These are phyloP conservation scores for Neurospora hispaniola DNA, from an alignment of 495 filamentous ascomycete species.

Conservation along the genomic window DNA sequence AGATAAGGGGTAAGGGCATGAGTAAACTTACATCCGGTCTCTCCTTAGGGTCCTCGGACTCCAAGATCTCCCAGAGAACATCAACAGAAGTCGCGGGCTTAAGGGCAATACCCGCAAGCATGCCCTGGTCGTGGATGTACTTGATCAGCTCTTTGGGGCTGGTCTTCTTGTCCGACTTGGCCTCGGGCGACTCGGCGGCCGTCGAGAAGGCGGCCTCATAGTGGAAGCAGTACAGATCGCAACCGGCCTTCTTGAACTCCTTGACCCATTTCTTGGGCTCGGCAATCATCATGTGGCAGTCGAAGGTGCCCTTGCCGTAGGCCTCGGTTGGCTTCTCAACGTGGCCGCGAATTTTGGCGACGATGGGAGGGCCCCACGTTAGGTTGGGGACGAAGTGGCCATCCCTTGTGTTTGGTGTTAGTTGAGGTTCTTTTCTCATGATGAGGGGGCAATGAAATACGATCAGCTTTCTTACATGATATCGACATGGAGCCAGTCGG, in stretches of 20 bases:
- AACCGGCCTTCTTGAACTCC: constrained; percentile 86
- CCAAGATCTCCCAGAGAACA: constrained; percentile 83
- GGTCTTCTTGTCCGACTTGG: constrained; percentile 53
- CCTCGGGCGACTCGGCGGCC: constrained; percentile 69
- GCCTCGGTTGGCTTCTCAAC: constrained; percentile 47
- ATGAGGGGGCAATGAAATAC: not conserved
- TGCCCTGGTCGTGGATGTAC: constrained; percentile 78
- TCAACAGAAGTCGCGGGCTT: constrained; percentile 87
- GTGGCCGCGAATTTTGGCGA: constrained; percentile 80
- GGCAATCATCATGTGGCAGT: constrained; percentile 99
- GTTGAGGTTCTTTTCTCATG: not conserved
- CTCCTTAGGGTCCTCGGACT: constrained; percentile 57
- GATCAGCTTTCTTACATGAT: constrained; percentile 53
- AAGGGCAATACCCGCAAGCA: constrained; percentile 90
- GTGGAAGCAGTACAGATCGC: constrained; percentile 98
- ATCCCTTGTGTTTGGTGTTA: constrained; percentile 38
- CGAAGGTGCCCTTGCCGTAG: constrained; percentile 78
- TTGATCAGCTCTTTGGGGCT: constrained; percentile 74
- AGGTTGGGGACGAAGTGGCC: constrained; percentile 98
- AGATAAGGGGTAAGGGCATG: not conserved
- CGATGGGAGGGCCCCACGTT: constrained; percentile 87
- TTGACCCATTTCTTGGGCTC: constrained; percentile 99
- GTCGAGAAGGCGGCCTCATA: constrained; percentile 93
- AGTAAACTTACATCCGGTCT: constrained; percentile 67
- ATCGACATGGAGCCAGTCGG: constrained; percentile 85